These are phyloP conservation scores for Ustilago curta DNA, from an alignment of 1,284 basidiomycete species.

Conservation along the genomic window DNA sequence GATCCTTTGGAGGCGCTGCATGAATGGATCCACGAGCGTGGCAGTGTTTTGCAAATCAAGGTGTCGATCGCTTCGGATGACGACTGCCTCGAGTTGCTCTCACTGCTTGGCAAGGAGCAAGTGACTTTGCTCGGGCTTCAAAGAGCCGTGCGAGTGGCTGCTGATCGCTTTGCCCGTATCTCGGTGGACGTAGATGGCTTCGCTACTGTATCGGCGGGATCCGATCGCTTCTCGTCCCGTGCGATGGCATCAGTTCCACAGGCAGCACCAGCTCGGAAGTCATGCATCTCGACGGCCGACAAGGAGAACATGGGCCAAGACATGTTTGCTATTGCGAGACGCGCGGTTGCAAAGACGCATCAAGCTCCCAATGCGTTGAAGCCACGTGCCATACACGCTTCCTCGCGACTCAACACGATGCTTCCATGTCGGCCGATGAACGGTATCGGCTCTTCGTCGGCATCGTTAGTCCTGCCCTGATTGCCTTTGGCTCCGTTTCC, in stretches of 20 bases:
- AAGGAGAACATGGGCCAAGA: conserved; percentile 17
- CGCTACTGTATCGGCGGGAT: conserved; percentile 19
- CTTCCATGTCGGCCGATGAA: conserved; percentile 24
- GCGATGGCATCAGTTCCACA: not conserved
- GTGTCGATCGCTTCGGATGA: conserved; percentile 50
- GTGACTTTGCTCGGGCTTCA: conserved; percentile 11
- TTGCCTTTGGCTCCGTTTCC: not conserved
- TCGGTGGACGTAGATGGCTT: conserved; percentile 24
- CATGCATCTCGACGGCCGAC: not conserved
- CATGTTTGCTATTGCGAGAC: conserved; percentile 14
- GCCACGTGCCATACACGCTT: conserved; percentile 9
- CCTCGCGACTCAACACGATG: conserved; percentile 19
- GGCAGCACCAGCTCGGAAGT: not conserved
- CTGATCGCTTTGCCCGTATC: conserved; percentile 28
- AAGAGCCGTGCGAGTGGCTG: conserved; percentile 25
- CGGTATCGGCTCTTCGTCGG: conserved; percentile 13
- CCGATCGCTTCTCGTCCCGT: not conserved
- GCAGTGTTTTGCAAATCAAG: conserved; percentile 15
- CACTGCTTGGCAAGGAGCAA: conserved; percentile 14
- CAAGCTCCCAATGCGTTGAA: not conserved
- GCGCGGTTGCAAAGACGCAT: conserved; percentile 1
- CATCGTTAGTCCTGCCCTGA: conserved; percentile 22
- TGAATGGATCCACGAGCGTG: conserved; percentile 38
- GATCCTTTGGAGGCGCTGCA: conserved; percentile 46
- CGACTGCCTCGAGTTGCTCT: conserved; percentile 40